Evolutionary conservation across 139 green algal species (phyloP), one percentile per base, ranked within the genome.

Genomic region (Tetradesmus lagerheimii): DNA sequence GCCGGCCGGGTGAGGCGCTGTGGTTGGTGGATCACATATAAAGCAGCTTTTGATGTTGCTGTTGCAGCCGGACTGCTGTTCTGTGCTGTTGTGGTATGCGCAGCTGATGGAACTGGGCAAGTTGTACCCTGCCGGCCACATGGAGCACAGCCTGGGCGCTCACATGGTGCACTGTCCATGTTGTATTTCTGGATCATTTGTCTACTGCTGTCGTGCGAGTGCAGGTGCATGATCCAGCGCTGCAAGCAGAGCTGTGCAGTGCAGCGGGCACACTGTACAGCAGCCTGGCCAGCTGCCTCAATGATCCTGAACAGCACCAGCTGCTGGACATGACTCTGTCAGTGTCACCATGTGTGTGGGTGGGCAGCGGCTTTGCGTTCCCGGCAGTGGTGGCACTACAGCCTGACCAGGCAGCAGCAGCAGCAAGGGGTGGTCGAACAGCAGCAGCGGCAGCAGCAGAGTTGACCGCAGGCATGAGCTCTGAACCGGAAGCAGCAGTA

Each of bases 81-180:
- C 8, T 66, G 94, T 91, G 20, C 91, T 91, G 20, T n/a, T n/a
- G n/a, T n/a, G n/a, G n/a, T n/a, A n/a, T n/a, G n/a, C n/a, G n/a
- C 95, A 97, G 85, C 92, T 97, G 39, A 31, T 96, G 74, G 90
- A 94, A 76, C 90, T 96, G 35, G 91, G 92, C 0, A 79, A 84
- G 31, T 78, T 93, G 79, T 91, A 94, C 34, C 18, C 67, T 34
- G 74, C 64, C 29, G 23, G 66, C 14, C 66, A 34, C 14, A 2
- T 35, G 66, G 18, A 0, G 66, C n/a, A 12, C 29, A 64, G 18
- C 50, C 14, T 25, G 50, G 14, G 50, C 43, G 5, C 43, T 50
- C n/a, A n/a, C n/a, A n/a, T n/a, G n/a, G n/a, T 75, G 64, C 64
- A 57, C 14, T 75, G 64, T 31, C n/a, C n/a, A n/a, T n/a, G n/a